A percentile compares a stretch with the other conserved stretches of the same genome.
Conservation (phyloP, 495 filamentous ascomycete genomes). For the Tetracladium marchalianum region DNA sequence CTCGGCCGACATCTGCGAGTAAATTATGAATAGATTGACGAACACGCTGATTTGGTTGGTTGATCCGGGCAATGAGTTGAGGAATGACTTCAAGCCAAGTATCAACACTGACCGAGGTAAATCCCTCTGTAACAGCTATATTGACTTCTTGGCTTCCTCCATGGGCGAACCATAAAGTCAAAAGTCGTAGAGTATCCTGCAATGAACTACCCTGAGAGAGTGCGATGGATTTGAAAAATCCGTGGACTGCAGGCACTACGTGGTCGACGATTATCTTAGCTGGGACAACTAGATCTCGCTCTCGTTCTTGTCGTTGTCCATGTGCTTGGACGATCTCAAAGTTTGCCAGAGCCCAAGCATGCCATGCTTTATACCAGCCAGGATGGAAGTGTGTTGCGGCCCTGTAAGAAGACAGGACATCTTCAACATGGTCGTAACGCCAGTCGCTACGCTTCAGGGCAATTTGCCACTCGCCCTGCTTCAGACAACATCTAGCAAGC, state of each 20-base stretch:
- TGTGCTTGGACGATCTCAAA: conserved; percentile 92
- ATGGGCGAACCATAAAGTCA: conserved; percentile 94
- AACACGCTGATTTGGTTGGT: conserved; percentile 79
- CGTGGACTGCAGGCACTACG: conserved; percentile 86
- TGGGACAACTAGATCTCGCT: conserved; percentile 40
- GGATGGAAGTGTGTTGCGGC: conserved; percentile 86
- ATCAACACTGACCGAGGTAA: conserved; percentile 83
- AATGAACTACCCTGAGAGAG: conserved; percentile 84
- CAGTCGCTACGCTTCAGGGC: conserved; percentile 74
- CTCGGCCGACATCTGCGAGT: conserved; percentile 80
- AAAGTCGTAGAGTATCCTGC: conserved; percentile 85
- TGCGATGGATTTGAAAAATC: conserved; percentile 93
- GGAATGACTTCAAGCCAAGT: conserved; percentile 98
- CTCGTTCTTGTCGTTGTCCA: conserved; percentile 48
- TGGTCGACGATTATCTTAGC: conserved; percentile 63
- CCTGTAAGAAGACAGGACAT: conserved; percentile 76
- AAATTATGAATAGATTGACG: conserved; percentile 84
- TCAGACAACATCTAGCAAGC: conserved; percentile 88
- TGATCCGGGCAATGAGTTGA: conserved; percentile 93
- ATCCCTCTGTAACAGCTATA: conserved; percentile 75
- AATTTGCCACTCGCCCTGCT: conserved; percentile 93
- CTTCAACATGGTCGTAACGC: conserved; percentile 63
- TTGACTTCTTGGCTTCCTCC: conserved; percentile 85
- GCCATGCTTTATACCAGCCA: conserved; percentile 98
- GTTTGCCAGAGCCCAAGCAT: conserved; percentile 97